phyloP scores from a whole-genome alignment of 352 stramenopile genomes.

The Blastocystis sp. region DNA sequence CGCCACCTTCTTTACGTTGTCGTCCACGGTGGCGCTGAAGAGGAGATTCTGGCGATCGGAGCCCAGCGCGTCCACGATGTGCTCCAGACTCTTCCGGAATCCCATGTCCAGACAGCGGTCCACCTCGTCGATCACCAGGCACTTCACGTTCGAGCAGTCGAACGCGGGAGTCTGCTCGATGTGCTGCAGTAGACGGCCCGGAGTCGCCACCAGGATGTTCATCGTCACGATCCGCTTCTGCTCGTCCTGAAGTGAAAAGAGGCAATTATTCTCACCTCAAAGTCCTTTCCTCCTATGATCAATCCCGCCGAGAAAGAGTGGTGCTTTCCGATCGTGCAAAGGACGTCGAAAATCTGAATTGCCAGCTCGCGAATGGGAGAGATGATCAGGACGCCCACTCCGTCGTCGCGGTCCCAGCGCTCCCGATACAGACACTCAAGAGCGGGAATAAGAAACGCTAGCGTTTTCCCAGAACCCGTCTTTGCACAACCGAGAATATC shows the following conservation, averaged over 20 bases:
- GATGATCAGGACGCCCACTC: slow-evolving; percentile 86
- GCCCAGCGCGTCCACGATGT: slow-evolving; percentile 68
- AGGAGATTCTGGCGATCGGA: slow-evolving; percentile 82
- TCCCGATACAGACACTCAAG: slow-evolving; percentile 77
- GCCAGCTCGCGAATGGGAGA: slow-evolving; percentile 93
- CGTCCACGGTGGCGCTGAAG: slow-evolving; percentile 91
- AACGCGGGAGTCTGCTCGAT: slow-evolving; percentile 94
- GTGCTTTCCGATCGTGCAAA: slow-evolving; percentile 82
- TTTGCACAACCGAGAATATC: slow-evolving; percentile 81
- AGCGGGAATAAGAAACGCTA: slow-evolving; percentile 76
- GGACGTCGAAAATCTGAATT: slow-evolving; percentile 89
- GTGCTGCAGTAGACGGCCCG: slow-evolving; percentile 88
- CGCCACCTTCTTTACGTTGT: slow-evolving; percentile 72
- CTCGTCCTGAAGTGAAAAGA: slow-evolving; percentile 68
- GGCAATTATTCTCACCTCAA: slow-evolving; percentile 59
- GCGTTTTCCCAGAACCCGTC: slow-evolving; percentile 82
- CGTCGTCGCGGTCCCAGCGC: slow-evolving; percentile 77
- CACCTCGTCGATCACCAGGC: slow-evolving; percentile 70
- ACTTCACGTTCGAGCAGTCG: slow-evolving; percentile 78
- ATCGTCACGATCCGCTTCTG: slow-evolving; percentile 82
- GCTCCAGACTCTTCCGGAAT: slow-evolving; percentile 68
- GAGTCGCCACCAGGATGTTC: slow-evolving; percentile 92
- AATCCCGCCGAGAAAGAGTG: slow-evolving; percentile 88
- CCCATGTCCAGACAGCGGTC: slow-evolving; percentile 69
- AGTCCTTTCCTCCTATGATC: slow-evolving; percentile 88